Base-by-base conservation (phyloP, 768 basidiomycete species). In the Lactarius akahatsu region DNA sequence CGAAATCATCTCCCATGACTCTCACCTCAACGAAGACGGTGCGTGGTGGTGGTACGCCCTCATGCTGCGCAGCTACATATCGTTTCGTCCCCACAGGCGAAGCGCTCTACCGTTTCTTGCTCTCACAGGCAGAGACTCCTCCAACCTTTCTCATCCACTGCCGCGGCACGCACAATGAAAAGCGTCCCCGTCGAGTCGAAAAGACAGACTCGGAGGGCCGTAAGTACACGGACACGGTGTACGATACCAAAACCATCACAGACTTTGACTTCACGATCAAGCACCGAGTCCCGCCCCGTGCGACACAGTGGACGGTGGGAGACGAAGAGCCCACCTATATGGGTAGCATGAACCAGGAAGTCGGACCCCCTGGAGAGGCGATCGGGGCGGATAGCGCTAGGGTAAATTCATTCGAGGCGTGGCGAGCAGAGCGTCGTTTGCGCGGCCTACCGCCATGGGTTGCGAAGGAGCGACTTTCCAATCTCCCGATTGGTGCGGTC, bases 181-280 rank as follows among this genome's bases (percentile, higher is more conserved):
- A 76, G 8, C 82, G 78, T 50, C 76, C 80, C 6, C 83, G 83
- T 43, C 74, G 79, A 67, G 83, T 87, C 15, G 78, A 77, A 36
- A 72, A 73, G 47, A 75, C 74, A 10, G 72, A 76, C 63, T 47
- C 68, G 2, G 74, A 76, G 47, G 82, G 83, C 13, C 75, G 73
- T 16, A 68, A 74, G 4, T 71, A 72, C 13, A 73, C 74, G 34
- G 76, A 73, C 18, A 77, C 76, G 2, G 88, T 89, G 67, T 72
- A 75, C n/a, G 83, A 88, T 72, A 82, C 80, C 9, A 85, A 86
- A 67, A 83, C 77, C 0, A 78, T 91, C 54, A 80, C 81, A 23
- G 90, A 91, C 71, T 91, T 91, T 70, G 83, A 88, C 71, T 91
- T 91, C 73, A 79, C 74, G 68, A 83, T 91, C 72, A 83, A 87